A percentile compares a stretch with the other conserved stretches of the same genome.
These are phyloP conservation scores for Epichloe sylvatica DNA, from an alignment of 2,329 filamentous ascomycete genomes.

Conservation along the genomic window DNA sequence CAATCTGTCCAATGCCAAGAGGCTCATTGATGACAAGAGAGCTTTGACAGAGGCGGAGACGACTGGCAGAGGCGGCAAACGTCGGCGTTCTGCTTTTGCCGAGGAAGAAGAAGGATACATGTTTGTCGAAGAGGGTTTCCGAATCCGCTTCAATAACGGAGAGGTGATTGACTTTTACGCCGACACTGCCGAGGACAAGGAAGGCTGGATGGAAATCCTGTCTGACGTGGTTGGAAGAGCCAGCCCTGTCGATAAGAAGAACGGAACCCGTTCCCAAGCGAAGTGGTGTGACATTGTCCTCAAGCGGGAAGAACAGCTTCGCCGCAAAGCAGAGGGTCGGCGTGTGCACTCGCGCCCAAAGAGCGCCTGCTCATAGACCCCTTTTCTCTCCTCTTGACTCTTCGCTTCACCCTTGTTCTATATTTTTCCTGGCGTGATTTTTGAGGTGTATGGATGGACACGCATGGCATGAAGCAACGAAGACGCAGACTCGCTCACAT, in stretches of 20 bases:
- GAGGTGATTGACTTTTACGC: conserved; percentile 98
- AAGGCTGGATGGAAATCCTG: conserved; percentile 86
- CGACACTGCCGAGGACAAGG: conserved; percentile 74
- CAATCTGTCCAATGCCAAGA: conserved; percentile 83
- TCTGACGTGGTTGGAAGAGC: conserved; percentile 52
- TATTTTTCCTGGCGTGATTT: not conserved
- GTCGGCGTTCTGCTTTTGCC: conserved; percentile 87
- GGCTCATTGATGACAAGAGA: conserved; percentile 83
- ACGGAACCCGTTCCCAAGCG: conserved; percentile 30
- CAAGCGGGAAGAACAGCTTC: conserved; percentile 47
- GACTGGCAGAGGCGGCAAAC: conserved; percentile 58
- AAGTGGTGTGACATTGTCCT: conserved; percentile 58
- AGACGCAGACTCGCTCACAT: not conserved
- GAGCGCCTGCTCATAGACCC: conserved; percentile 33
- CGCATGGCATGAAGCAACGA: conserved; percentile 2
- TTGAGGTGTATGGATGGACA: not conserved
- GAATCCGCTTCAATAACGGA: conserved; percentile 94
- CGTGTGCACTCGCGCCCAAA: conserved; percentile 43
- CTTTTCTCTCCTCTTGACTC: not conserved
- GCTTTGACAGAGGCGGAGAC: conserved; percentile 74
- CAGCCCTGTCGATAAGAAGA: conserved; percentile 30
- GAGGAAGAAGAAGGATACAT: conserved; percentile 99
- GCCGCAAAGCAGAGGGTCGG: conserved; percentile 37
- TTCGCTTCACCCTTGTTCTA: not conserved
- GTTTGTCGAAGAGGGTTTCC: conserved; percentile 98